Base-by-base conservation (phyloP, 768 basidiomycete species). In the Xanthoconium purpureum region DNA sequence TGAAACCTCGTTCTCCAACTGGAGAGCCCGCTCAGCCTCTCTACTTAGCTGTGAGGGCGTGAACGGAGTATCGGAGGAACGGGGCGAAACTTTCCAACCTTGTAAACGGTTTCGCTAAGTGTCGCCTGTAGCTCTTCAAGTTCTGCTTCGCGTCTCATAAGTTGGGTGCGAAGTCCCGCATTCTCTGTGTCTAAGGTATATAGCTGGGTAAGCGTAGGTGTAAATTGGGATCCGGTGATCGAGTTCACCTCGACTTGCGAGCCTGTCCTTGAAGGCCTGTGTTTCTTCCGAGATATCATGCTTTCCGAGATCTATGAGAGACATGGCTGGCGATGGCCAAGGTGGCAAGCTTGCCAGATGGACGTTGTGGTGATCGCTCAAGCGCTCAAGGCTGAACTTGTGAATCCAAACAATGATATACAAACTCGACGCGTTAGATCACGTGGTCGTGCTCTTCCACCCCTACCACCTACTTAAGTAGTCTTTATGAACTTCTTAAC, bases 21-120 rank as follows among this genome's bases (percentile, higher is more conserved):
- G 71, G 43, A 86, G 66, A 15, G 76, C 80, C 30, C 82, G 83
- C 57, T 79, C 75, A 6, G 82, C 76, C 72, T 89, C 87, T 52
- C 70, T 67, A 43, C 77, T 77, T 48, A 89, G 73, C 87, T 89
- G 57, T 47, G 51, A 52, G 44, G 38, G 52, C 48, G 45, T 66
- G 51, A 62, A 47, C 28, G 6, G 32, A 29, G 30, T 33, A 45
- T 50, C 39, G 40, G 49, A 50, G 30, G 36, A 54, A 24, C 24
- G 37, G 51, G n/a, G 3, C 9, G 20, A 38, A 57, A 28, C 20
- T 49, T 15, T 39, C 43, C 37, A 9, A 77, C 76, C 73, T 77
- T 77, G 20, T 68, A 57, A 42, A 77, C 55, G 3, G 73, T 66
- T 37, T 78, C 76, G 40, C 72, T 72, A 1, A 75, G 54, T 0